Base-by-base conservation (phyloP, 2,329 filamentous ascomycete genomes). In the Sporothrix mexicana region DNA sequence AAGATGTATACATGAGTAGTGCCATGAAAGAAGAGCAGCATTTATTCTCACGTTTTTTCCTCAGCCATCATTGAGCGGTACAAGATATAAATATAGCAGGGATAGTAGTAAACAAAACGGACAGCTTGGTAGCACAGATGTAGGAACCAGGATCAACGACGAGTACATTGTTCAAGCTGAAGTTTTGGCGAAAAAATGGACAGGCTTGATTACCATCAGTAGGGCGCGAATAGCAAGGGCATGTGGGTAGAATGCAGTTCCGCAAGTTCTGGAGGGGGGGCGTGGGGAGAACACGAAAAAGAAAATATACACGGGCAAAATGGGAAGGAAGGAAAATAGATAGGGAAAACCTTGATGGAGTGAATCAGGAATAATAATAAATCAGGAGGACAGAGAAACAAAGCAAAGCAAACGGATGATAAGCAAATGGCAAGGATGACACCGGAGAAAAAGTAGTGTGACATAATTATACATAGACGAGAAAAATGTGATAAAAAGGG, bases 61-160 rank as follows among this genome's bases (percentile, higher is more conserved):
- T 36, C 30, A 36, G 30, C 30, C 30, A 36, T 36, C 30, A 36
- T 36, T 36, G 10, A 15, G 30, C 47, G 45, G 41, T 17, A 66
- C 61, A 47, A 15, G n/a, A 47, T 66, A 25, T 10, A 15, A 41
- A 20, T 17, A 66, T 6, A 8, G n/a, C 17, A 25, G 61, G 41
- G 61, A 20, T 15, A 2, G 36, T 47, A 25, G n/a, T 15, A 17
- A 47, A 47, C n/a, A 47, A 25, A 17, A 47, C 13, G 53, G 47
- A 41, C 47, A 12, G 47, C 47, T 41, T 53, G 64, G 64, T 45
- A 12, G 64, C 41, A 68, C 25, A 68, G 25, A 41, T 41, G 41
- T 47, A 30, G 47, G n/a, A 23, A 10, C 25, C 25, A 30, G 47
- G 66, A 3, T 68, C 47, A 41, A 53, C 20, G 45, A 67, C 20